phyloP scores from a whole-genome alignment of 441 rosid genomes.

The Erodium texanum region DNA sequence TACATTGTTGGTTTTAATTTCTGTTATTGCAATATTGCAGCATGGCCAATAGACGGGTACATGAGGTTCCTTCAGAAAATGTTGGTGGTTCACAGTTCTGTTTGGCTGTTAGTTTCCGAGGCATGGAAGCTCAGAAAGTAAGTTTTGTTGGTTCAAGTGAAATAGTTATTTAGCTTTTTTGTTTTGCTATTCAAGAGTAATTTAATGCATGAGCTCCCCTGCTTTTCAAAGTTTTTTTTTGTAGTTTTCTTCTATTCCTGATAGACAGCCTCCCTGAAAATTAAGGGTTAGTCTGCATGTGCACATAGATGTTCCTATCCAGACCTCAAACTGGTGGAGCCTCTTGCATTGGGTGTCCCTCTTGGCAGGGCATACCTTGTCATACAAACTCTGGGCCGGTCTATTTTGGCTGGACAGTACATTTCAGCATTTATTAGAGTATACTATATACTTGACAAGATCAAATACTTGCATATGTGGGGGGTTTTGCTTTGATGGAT shows the following conservation, averaged over 20 bases:
- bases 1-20: conserved; percentile 11
- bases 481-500: not conserved
- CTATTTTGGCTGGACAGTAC: not conserved
- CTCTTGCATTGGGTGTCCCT: not conserved
- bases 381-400: not conserved
- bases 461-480: not conserved
- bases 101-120: conserved; percentile 73
- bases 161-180: not conserved
- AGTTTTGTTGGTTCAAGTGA: conserved; percentile 18
- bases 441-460: conserved; percentile 1
- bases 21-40: conserved; percentile 38
- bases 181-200: not conserved
- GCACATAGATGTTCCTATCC: not conserved
- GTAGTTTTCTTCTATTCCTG: conserved; percentile 1
- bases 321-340: conserved; percentile 1
- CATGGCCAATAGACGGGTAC: conserved; percentile 89
- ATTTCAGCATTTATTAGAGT: conserved; percentile 1
- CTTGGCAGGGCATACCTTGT: not conserved
- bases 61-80: conserved; percentile 69
- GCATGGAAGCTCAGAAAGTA: conserved; percentile 75
- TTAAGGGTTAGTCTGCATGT: not conserved
- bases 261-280: not conserved
- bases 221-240: not conserved
- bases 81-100: conserved; percentile 90
- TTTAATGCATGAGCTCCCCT: not conserved